phyloP scores from a whole-genome alignment of 2,329 filamentous ascomycete genomes.

The Xylaria sp. region DNA sequence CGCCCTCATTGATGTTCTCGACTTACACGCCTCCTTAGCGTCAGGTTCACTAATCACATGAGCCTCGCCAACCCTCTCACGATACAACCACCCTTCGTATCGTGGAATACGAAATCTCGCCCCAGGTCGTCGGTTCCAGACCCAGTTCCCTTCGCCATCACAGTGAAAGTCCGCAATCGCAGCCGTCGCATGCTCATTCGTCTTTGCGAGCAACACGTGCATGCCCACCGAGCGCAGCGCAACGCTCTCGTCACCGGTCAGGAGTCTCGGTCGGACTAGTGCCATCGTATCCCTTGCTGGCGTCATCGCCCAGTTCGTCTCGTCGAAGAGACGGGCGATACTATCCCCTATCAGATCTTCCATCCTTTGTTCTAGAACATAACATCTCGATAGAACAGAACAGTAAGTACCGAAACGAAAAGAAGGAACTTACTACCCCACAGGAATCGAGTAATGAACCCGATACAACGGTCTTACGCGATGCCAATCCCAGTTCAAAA shows the following conservation, averaged over 20 bases:
- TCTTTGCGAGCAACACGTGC: slow-evolving; percentile 5
- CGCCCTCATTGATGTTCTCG: background rate
- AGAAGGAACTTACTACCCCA: slow-evolving; percentile 29
- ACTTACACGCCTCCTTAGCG: slow-evolving; percentile 5
- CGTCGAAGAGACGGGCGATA: slow-evolving; percentile 25
- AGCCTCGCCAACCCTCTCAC: slow-evolving; percentile 25
- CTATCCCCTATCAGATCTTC: slow-evolving; percentile 13
- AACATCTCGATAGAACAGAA: background rate
- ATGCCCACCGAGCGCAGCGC: slow-evolving; percentile 18
- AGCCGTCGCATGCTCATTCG: slow-evolving; percentile 24
- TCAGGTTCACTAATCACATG: slow-evolving; percentile 24
- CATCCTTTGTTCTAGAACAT: background rate
- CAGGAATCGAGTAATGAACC: slow-evolving; percentile 32
- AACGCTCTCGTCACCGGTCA: slow-evolving; percentile 10
- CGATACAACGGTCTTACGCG: slow-evolving; percentile 31
- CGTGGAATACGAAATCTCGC: slow-evolving; percentile 31
- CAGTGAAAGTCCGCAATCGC: slow-evolving; percentile 29
- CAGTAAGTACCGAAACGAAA: background rate
- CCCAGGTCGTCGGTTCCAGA: slow-evolving; percentile 27
- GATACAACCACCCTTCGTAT: slow-evolving; percentile 29
- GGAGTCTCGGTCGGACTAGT: slow-evolving; percentile 21
- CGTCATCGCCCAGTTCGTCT: slow-evolving; percentile 20
- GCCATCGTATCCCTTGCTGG: background rate
- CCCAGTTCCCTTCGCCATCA: slow-evolving; percentile 20
- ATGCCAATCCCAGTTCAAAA: slow-evolving; percentile 32